These are phyloP conservation scores for Trichocladium antarcticum DNA, from an alignment of 495 filamentous ascomycete species.

Conservation along the genomic window DNA sequence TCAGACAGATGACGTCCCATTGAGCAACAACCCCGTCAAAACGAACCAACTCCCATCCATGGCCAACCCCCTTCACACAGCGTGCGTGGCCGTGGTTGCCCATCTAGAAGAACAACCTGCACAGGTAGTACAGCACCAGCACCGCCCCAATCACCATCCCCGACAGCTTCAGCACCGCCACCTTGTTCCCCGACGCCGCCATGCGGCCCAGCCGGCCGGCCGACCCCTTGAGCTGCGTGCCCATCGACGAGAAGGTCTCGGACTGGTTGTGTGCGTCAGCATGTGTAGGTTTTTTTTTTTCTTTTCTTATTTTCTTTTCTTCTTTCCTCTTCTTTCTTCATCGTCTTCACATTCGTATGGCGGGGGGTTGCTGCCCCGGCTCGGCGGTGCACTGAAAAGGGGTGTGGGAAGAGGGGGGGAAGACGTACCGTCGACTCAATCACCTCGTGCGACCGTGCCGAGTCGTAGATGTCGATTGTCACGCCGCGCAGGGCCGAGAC, in stretches of 20 bases:
- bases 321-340: too few species aligned
- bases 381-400: too few species aligned
- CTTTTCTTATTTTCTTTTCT: too few species aligned
- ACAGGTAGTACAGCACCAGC: slow-evolving; percentile 61
- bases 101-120: slow-evolving; percentile 52
- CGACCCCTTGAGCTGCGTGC: slow-evolving; percentile 64
- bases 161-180: slow-evolving; percentile 78
- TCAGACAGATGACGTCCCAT: background rate
- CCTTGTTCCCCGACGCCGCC: slow-evolving; percentile 81
- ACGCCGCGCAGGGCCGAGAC: slow-evolving; percentile 84
- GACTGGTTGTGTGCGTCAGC: slow-evolving; percentile 29
- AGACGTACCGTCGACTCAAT: slow-evolving; percentile 74
- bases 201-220: slow-evolving; percentile 80
- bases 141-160: slow-evolving; percentile 70
- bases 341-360: too few species aligned
- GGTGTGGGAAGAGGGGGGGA: background rate
- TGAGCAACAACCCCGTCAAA: too few species aligned
- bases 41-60: background rate
- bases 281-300: too few species aligned
- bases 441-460: slow-evolving; percentile 72
- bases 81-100: background rate
- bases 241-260: slow-evolving; percentile 51
- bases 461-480: slow-evolving; percentile 98
- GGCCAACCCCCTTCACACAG: background rate
- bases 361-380: too few species aligned